phyloP scores from a whole-genome alignment of 2,329 filamentous ascomycete genomes.

The Xylariaceae sp. region DNA sequence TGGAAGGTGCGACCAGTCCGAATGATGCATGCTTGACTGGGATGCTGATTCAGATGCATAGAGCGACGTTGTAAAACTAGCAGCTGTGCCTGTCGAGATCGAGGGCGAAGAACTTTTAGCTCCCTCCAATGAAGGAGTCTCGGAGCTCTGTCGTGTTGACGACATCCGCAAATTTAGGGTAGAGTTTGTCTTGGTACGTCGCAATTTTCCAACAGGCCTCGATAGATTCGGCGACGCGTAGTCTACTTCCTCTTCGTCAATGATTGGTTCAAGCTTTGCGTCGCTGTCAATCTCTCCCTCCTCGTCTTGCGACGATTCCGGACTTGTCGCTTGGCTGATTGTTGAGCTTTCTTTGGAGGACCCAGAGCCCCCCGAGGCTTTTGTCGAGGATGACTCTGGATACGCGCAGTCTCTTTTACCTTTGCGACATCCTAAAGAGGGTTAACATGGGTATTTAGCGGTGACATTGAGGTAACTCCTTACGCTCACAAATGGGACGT shows the following conservation, averaged over 20 bases:
- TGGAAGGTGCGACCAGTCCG: conserved; percentile 56
- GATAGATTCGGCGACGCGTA: conserved; percentile 24
- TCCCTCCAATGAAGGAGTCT: conserved; percentile 49
- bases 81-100: conserved; percentile 40
- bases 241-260: conserved; percentile 48
- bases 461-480: conserved; percentile 21
- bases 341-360: conserved; percentile 34
- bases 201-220: conserved; percentile 20
- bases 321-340: conserved; percentile 40
- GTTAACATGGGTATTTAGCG: conserved; percentile 19
- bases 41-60: conserved; percentile 27
- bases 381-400: conserved; percentile 61
- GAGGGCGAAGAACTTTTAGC: conserved; percentile 51
- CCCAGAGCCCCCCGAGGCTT: conserved; percentile 29
- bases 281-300: conserved; percentile 42
- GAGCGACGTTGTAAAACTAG: conserved; percentile 30
- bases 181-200: conserved; percentile 35
- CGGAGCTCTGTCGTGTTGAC: conserved; percentile 43
- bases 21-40: conserved; percentile 22
- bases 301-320: conserved; percentile 51
- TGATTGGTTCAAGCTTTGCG: conserved; percentile 47
- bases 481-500: conserved; percentile 79
- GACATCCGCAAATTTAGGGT: conserved; percentile 31
- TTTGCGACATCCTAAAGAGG: conserved; percentile 72
- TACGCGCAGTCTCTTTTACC: conserved; percentile 88